phyloP scores from a whole-genome alignment of 257 asterid genomes.

The Verbena officinalis region DNA sequence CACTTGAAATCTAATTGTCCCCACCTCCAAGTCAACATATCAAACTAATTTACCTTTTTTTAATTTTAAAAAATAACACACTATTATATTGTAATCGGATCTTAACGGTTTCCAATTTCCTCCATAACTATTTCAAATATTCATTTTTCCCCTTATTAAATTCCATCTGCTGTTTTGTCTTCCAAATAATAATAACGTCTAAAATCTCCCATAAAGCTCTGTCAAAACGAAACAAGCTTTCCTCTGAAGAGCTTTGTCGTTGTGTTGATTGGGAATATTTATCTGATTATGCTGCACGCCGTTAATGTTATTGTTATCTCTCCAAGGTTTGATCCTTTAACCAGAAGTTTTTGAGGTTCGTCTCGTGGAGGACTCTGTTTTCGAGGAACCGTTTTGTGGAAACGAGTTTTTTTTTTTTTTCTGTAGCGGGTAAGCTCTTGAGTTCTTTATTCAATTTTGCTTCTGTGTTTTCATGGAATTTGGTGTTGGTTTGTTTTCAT shows the following conservation, averaged over 20 bases:
- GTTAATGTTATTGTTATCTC: constrained; percentile 17
- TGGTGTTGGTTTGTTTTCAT: not conserved
- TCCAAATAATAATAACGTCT: constrained; percentile 26
- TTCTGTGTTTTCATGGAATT: not conserved
- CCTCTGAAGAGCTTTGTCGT: not conserved
- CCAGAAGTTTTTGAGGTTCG: not conserved
- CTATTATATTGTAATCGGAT: constrained; percentile 30
- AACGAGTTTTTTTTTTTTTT: not conserved
- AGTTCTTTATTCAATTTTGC: not conserved
- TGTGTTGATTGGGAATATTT: constrained; percentile 2
- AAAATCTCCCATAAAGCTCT: constrained; percentile 27
- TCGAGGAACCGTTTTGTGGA: not conserved
- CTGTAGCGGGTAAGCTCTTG: not conserved
- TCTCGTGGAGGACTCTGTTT: not conserved
- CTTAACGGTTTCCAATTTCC: constrained; percentile 43
- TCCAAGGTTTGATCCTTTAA: constrained; percentile 19
- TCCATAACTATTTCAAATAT: constrained; percentile 31
- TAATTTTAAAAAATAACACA: not conserved
- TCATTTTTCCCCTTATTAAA: not conserved
- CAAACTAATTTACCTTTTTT: constrained; percentile 17
- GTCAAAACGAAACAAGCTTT: not conserved
- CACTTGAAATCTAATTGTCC: not conserved
- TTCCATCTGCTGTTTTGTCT: not conserved
- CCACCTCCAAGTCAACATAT: constrained; percentile 4
- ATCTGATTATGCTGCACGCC: constrained; percentile 6